Evolutionary conservation across 1,284 basidiomycete species (phyloP).

Genomic region (Cystobasidium slooffiae): DNA sequence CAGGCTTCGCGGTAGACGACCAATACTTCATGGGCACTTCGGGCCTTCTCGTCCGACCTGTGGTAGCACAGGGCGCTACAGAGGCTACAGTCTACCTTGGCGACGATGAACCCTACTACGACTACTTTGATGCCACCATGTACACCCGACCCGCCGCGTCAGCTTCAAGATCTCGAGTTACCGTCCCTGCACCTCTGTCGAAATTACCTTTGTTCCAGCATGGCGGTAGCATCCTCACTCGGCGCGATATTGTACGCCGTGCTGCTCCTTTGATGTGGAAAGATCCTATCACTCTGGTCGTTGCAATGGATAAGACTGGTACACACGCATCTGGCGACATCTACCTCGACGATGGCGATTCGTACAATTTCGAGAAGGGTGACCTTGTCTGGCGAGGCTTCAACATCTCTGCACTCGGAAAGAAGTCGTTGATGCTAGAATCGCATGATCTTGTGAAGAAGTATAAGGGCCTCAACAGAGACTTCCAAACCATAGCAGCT

Average conservation of each 20-base stretch:
- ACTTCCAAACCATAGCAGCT: constrained; percentile 47
- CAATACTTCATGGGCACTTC: constrained; percentile 91
- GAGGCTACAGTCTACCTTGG: constrained; percentile 80
- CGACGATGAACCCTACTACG: constrained; percentile 93
- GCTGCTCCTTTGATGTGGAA: constrained; percentile 83
- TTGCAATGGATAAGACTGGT: constrained; percentile 73
- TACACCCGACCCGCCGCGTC: constrained; percentile 67
- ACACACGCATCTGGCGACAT: constrained; percentile 74
- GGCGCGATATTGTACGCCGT: constrained; percentile 82
- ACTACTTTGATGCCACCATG: constrained; percentile 75
- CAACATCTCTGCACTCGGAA: constrained; percentile 51
- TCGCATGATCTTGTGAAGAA: constrained; percentile 36
- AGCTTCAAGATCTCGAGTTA: constrained; percentile 67
- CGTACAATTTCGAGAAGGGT: constrained; percentile 76
- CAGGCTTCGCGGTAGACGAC: constrained; percentile 86
- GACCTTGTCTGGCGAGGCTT: constrained; percentile 64
- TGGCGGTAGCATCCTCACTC: constrained; percentile 88
- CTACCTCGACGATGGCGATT: constrained; percentile 93
- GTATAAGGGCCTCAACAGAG: constrained; percentile 57
- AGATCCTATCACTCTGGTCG: constrained; percentile 90
- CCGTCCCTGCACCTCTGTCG: constrained; percentile 74
- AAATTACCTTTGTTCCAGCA: constrained; percentile 84
- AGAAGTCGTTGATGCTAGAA: constrained; percentile 42
- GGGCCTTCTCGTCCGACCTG: constrained; percentile 89
- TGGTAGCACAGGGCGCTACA: constrained; percentile 74